Percentiles rank a stretch among this genome's conserved stretches.
These are phyloP conservation scores for Talaromyces amestolkiae DNA, from an alignment of 2,329 filamentous ascomycete genomes.

Conservation along the genomic window DNA sequence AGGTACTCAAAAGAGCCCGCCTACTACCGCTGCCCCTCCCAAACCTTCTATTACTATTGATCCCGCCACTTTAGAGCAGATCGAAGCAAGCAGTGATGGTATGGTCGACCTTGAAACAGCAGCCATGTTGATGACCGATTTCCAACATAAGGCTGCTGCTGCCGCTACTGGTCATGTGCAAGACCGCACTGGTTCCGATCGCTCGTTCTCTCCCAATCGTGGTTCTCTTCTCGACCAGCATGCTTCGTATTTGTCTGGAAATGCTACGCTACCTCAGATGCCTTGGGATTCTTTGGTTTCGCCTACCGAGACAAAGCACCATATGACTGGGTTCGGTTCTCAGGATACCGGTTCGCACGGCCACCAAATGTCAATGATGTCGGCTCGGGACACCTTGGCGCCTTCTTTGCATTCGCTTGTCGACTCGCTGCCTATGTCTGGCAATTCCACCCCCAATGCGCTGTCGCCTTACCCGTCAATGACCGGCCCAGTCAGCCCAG, in stretches of 20 bases:
- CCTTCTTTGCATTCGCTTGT: conserved; percentile 70
- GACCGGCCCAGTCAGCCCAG: conserved; percentile 65
- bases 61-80: conserved; percentile 82
- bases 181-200: conserved; percentile 49
- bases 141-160: conserved; percentile 91
- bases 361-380: conserved; percentile 66
- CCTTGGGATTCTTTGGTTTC: conserved; percentile 89
- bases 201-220: conserved; percentile 70
- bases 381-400: conserved; percentile 59
- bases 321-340: conserved; percentile 65
- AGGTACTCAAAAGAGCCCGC: conserved; percentile 38
- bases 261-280: conserved; percentile 79
- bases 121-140: conserved; percentile 96
- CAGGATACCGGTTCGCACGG: conserved; percentile 59
- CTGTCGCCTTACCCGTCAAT: conserved; percentile 70
- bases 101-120: conserved; percentile 96
- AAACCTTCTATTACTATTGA: conserved; percentile 81
- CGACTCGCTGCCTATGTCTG: conserved; percentile 67
- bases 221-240: conserved; percentile 73
- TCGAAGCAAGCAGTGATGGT: conserved; percentile 84
- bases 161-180: conserved; percentile 49
- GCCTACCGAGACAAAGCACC: conserved; percentile 69
- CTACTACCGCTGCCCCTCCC: conserved; percentile 55
- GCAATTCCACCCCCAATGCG: conserved; percentile 67
- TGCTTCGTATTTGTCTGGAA: conserved; percentile 72